phyloP scores from a whole-genome alignment of 495 filamentous ascomycete species.

The Xylaria grammica region DNA sequence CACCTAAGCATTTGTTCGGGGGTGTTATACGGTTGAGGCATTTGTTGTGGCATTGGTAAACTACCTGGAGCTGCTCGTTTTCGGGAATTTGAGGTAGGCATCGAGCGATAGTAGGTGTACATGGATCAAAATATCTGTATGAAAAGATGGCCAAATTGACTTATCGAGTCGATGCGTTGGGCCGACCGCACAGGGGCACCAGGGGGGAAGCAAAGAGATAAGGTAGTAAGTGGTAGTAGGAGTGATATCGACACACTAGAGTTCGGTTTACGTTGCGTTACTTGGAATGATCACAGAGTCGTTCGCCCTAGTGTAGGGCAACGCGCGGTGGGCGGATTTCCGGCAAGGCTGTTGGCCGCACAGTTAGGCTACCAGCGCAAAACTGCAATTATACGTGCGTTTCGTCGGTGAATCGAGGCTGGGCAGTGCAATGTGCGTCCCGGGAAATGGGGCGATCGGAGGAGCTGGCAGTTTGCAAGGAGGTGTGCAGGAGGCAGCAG shows the following conservation, averaged over 20 bases:
- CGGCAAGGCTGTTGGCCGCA: slow-evolving; percentile 12
- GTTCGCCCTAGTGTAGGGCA: slow-evolving; percentile 2
- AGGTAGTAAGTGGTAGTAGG: not conserved
- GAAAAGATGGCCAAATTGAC: slow-evolving; percentile 2
- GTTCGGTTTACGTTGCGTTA: not conserved
- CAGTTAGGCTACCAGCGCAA: slow-evolving; percentile 11
- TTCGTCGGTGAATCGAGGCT: slow-evolving; percentile 20
- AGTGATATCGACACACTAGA: not conserved
- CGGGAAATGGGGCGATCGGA: slow-evolving; percentile 14
- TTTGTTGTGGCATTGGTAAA: slow-evolving; percentile 52
- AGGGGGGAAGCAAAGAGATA: not conserved
- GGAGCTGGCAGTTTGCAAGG: slow-evolving; percentile 1
- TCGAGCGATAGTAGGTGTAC: slow-evolving; percentile 42
- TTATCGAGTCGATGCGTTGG: slow-evolving; percentile 2
- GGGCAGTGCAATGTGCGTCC: slow-evolving; percentile 28
- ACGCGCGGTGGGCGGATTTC: slow-evolving; percentile 16
- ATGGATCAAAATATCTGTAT: slow-evolving; percentile 28
- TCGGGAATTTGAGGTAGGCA: slow-evolving; percentile 61
- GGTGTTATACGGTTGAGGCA: slow-evolving; percentile 49
- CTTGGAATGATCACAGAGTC: not conserved
- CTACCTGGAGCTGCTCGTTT: slow-evolving; percentile 79
- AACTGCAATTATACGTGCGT: slow-evolving; percentile 4
- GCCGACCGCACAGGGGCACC: not conserved
- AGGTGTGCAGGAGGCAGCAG: slow-evolving; percentile 7
- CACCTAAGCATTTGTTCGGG: slow-evolving; percentile 50